These are phyloP conservation scores for Citrus reticulata DNA, from an alignment of 345 rosid species.

Conservation along the genomic window DNA sequence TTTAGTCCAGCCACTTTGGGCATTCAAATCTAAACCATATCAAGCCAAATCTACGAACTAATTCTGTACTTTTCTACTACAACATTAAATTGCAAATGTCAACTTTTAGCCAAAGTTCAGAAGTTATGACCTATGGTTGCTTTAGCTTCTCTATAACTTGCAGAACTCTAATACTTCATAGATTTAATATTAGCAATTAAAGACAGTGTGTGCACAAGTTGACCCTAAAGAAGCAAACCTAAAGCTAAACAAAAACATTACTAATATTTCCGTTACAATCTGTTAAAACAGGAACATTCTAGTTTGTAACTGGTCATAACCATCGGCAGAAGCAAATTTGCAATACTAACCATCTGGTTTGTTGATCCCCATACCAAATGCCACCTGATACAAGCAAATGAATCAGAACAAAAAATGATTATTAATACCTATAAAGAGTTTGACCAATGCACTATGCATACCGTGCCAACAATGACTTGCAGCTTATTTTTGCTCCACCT, in stretches of 20 bases:
- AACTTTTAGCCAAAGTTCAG: neutral
- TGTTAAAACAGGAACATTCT: neutral
- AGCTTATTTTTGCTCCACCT: conserved; percentile 95
- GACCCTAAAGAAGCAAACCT: neutral
- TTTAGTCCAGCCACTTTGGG: neutral
- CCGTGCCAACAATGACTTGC: conserved; percentile 98
- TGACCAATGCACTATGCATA: conserved; percentile 35
- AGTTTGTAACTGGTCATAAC: neutral
- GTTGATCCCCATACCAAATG: conserved; percentile 99
- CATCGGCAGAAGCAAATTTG: neutral
- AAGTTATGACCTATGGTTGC: neutral
- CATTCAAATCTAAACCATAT: neutral
- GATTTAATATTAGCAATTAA: neutral
- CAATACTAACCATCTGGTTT: conserved; percentile 89
- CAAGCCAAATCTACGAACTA: neutral
- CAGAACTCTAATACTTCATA: neutral
- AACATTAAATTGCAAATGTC: neutral
- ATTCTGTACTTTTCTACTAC: neutral
- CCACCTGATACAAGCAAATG: conserved; percentile 56
- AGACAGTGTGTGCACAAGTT: neutral
- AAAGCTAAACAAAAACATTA: neutral
- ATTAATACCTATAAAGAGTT: conserved; percentile 1
- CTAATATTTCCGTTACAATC: neutral
- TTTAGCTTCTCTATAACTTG: neutral
- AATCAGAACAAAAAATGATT: conserved; percentile 14